Percentiles rank a stretch among this genome's conserved stretches.
Conservation (phyloP, 257 asterid species). For the Solanum corneliomulleri region DNA sequence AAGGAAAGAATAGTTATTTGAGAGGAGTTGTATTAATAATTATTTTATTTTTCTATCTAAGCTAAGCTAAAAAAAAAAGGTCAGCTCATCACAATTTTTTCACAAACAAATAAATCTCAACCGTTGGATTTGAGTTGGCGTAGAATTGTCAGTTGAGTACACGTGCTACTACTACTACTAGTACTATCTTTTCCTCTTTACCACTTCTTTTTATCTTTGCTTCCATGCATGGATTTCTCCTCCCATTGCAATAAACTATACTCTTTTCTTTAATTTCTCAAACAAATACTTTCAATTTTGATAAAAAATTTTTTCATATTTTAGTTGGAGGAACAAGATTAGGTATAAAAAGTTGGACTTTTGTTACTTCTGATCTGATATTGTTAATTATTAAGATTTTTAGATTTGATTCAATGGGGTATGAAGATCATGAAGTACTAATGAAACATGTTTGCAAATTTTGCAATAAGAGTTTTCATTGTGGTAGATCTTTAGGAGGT, state of each 20-base stretch:
- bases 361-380: background rate
- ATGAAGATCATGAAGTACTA: constrained; percentile 19
- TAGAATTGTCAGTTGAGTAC: constrained; percentile 28
- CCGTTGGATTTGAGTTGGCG: constrained; percentile 23
- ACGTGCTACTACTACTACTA: constrained; percentile 27
- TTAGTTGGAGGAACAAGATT: background rate
- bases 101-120: background rate
- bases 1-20: constrained; percentile 30
- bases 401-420: constrained; percentile 10
- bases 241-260: constrained; percentile 11
- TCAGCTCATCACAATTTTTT: background rate
- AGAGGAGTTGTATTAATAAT: constrained; percentile 5
- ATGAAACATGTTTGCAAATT: constrained; percentile 50
- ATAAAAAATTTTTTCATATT: background rate
- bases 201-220: constrained; percentile 36
- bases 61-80: background rate
- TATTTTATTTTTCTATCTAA: background rate
- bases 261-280: background rate
- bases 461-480: constrained; percentile 50
- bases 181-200: background rate
- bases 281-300: background rate
- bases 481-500: constrained; percentile 62
- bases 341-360: background rate
- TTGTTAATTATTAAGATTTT: background rate
- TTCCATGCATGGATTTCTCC: constrained; percentile 66